Evolutionary conservation across 2,329 filamentous ascomycete species (phyloP), one percentile per base, ranked within the genome.

Genomic region (Fusarium penzigii): DNA sequence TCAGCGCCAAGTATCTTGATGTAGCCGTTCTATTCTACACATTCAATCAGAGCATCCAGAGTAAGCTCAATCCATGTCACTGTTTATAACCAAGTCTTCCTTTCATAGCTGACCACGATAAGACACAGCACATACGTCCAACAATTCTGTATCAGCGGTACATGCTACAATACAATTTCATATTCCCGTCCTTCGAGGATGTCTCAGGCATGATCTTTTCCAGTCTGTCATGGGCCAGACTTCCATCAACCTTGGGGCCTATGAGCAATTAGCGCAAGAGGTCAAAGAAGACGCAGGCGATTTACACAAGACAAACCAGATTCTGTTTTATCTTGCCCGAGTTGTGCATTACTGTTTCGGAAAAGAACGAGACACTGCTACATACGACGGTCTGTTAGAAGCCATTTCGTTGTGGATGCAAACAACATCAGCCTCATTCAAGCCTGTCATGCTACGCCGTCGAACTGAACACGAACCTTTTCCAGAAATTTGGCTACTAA

Each of bases 261-360:
- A 55, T 29, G 34, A 29, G 5, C 42, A 43, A 1, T 17, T 32
- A 3, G 17, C 55, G 7, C 50, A 56, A 2, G 46, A 39, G 14
- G 32, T 52, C 4, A 53, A 43, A 13, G 29, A 56, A 7, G 39
- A 42, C 3, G 44, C 46, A 3, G 56, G 66, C 44, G 62, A 66
- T 10, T 49, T 38, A 20, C 46, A 52, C 4, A 55, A 61, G 50
- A 54, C 65, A 0, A 63, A 57, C 34, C 51, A 52, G 11, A 68
- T 68, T 53, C 46, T 65, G 2, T 44, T 66, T 0, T 59, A 60
- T 14, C 44, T 68, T 2, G 41, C 61, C 16, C 58, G 64, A n/a
- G 54, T 59, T 1, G 52, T 68, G 1, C 51, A 52, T 17, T 67
- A 63, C 50, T 68, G 65, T 17, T 68, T 65, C 13, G 61, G 62